phyloP scores from a whole-genome alignment of 176 grass and related monocot genomes.

The Triticum urartu region DNA sequence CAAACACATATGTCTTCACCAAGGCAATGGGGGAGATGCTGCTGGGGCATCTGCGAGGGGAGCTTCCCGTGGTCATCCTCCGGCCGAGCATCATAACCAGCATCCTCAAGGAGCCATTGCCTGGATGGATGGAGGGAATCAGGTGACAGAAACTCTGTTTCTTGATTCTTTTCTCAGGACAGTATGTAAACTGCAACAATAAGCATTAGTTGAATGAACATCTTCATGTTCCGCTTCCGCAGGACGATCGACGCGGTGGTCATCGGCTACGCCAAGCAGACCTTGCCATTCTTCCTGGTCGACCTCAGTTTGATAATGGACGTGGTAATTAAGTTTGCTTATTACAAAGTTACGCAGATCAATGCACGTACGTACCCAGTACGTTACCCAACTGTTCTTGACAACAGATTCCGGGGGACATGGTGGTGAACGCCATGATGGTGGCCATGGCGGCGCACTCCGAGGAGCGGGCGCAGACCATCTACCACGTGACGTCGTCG shows the following conservation, averaged over 20 bases:
- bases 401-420: neutral
- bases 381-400: neutral
- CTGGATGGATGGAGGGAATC: constrained; percentile 68
- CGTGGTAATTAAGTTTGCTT: neutral
- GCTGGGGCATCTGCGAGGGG: constrained; percentile 41
- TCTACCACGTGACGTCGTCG: neutral
- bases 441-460: constrained; percentile 2
- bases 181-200: neutral
- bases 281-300: constrained; percentile 15
- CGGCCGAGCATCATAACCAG: constrained; percentile 67
- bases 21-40: constrained; percentile 78
- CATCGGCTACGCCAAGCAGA: constrained; percentile 49
- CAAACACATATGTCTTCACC: constrained; percentile 74
- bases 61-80: constrained; percentile 51
- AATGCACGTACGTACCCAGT: neutral
- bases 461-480: neutral
- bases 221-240: neutral
- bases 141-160: constrained; percentile 21
- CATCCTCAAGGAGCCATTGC: constrained; percentile 52
- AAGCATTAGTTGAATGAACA: neutral
- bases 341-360: neutral
- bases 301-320: neutral
- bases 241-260: constrained; percentile 57
- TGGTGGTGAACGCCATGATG: constrained; percentile 1
- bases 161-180: neutral